Conservation (phyloP, 768 basidiomycete species). For the Amanita phalloides region DNA sequence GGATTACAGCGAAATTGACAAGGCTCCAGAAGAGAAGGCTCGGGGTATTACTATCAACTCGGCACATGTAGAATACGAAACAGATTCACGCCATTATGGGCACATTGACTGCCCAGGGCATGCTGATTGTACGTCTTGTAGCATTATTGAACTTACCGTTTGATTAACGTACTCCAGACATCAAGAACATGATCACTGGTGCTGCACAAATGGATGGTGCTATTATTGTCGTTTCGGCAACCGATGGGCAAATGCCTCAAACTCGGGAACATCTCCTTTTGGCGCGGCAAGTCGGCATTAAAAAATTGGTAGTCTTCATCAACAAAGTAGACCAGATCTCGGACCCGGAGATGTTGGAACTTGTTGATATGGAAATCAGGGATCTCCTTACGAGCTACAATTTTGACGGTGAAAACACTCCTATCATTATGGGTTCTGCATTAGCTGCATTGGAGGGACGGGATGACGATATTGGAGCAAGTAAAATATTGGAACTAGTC, state of each 20-base stretch:
- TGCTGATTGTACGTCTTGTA: constrained; percentile 65
- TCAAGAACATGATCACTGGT: constrained; percentile 99
- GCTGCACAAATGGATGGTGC: constrained; percentile 97
- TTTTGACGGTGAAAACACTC: constrained; percentile 94
- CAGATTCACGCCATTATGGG: constrained; percentile 80
- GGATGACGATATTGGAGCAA: constrained; percentile 66
- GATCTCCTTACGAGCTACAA: constrained; percentile 87
- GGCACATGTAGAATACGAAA: constrained; percentile 98
- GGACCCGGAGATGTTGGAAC: constrained; percentile 97
- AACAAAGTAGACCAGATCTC: constrained; percentile 98
- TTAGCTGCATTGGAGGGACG: constrained; percentile 88
- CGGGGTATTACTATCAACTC: constrained; percentile 99
- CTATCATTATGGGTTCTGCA: constrained; percentile 97
- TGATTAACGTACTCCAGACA: constrained; percentile 38
- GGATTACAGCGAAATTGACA: constrained; percentile 97
- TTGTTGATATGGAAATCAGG: constrained; percentile 99
- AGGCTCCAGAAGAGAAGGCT: constrained; percentile 98
- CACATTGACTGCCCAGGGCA: constrained; percentile 98
- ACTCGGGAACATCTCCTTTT: constrained; percentile 97
- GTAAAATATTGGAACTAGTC: constrained; percentile 76
- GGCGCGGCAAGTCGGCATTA: constrained; percentile 96
- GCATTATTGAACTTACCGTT: constrained; percentile 5
- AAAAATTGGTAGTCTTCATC: constrained; percentile 96
- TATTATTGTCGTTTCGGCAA: constrained; percentile 95
- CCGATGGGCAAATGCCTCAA: constrained; percentile 99